These are phyloP conservation scores for Boletus speciosus DNA, from an alignment of 768 basidiomycete genomes.

Conservation along the genomic window DNA sequence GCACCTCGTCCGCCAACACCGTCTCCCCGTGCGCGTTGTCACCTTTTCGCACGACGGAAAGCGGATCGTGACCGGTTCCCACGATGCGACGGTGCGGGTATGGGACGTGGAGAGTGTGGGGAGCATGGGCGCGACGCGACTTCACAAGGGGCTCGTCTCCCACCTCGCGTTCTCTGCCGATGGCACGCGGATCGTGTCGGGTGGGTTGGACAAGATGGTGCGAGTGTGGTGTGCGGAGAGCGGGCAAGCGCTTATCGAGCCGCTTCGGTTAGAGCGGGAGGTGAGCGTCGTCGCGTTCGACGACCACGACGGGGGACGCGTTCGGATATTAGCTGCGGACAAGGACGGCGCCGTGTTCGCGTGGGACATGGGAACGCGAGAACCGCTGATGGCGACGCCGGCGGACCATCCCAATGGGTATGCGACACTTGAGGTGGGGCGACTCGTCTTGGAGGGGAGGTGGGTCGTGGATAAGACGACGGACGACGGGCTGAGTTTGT, in stretches of 20 bases:
- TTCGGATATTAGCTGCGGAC: slow-evolving; percentile 25
- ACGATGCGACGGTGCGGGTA: slow-evolving; percentile 27
- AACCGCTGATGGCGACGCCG: slow-evolving; percentile 16
- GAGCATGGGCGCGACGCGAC: slow-evolving; percentile 21
- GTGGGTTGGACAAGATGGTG: slow-evolving; percentile 29
- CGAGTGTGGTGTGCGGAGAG: slow-evolving; percentile 28
- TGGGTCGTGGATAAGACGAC: slow-evolving; percentile 27
- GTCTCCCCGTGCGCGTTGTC: slow-evolving; percentile 23
- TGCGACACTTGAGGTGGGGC: neutral
- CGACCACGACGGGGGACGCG: neutral
- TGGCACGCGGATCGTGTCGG: slow-evolving; percentile 28
- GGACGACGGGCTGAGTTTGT: slow-evolving; percentile 10
- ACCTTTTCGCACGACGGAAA: slow-evolving; percentile 27
- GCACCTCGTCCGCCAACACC: slow-evolving; percentile 29
- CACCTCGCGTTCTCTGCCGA: slow-evolving; percentile 28
- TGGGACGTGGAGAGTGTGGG: slow-evolving; percentile 31
- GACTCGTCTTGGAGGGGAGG: slow-evolving; percentile 15
- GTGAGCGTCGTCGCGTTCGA: slow-evolving; percentile 24
- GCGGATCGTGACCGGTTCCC: slow-evolving; percentile 27
- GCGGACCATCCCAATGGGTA: slow-evolving; percentile 17
- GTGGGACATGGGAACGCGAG: slow-evolving; percentile 24
- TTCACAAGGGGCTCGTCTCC: slow-evolving; percentile 28
- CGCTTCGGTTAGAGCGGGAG: slow-evolving; percentile 20
- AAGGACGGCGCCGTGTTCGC: slow-evolving; percentile 23
- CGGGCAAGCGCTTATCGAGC: slow-evolving; percentile 17